phyloP scores from a whole-genome alignment of 2,329 filamentous ascomycete species.

The Verticillium dahliae region DNA sequence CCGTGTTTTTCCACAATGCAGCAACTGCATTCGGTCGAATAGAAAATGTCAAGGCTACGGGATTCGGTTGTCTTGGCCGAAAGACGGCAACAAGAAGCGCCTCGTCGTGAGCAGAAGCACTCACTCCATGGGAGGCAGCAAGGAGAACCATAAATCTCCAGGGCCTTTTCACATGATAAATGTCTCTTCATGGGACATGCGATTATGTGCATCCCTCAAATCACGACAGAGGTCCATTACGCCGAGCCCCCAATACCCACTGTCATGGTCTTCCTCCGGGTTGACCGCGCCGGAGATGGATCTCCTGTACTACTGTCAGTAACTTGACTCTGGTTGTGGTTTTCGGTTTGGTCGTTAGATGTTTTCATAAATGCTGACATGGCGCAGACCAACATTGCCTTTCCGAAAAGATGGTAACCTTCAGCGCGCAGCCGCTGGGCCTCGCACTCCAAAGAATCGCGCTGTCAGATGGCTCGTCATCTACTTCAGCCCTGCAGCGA shows the following conservation, averaged over 20 bases:
- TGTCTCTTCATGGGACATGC: constrained; percentile 15
- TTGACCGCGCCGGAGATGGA: background rate
- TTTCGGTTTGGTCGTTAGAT: background rate
- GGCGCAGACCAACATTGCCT: background rate
- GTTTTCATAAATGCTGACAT: background rate
- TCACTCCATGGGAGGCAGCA: background rate
- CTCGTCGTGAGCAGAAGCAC: constrained; percentile 8
- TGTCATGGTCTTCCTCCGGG: background rate
- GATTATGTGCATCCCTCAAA: constrained; percentile 2
- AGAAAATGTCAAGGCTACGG: constrained; percentile 18
- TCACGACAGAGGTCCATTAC: too few relatives aligned
- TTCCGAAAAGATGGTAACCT: constrained; percentile 3
- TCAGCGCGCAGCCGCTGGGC: constrained; percentile 12
- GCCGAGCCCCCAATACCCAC: background rate
- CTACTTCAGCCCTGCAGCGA: constrained; percentile 14
- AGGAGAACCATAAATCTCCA: background rate
- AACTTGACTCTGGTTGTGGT: background rate
- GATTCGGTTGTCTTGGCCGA: constrained; percentile 21
- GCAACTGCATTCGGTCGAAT: constrained; percentile 12
- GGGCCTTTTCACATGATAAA: constrained; percentile 12
- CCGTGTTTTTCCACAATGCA: constrained; percentile 11
- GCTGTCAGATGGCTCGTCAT: constrained; percentile 10
- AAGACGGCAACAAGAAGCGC: constrained; percentile 15
- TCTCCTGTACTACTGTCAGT: constrained; percentile 8
- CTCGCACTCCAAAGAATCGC: constrained; percentile 17